These are phyloP conservation scores for Macrophomina phaseolina DNA, from an alignment of 2,329 filamentous ascomycete genomes.

Conservation along the genomic window DNA sequence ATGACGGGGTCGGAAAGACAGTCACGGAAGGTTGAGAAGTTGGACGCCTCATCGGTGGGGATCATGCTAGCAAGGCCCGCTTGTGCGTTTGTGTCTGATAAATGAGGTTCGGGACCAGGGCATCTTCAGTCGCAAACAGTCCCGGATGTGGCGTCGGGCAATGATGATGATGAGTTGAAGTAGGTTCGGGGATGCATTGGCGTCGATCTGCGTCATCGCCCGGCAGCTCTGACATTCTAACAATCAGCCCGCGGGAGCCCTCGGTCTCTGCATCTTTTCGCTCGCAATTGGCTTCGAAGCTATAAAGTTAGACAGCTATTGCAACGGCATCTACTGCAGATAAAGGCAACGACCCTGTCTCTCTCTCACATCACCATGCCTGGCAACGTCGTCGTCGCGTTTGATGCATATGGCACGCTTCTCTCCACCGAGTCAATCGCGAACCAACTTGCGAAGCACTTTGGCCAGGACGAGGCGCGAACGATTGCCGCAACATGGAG, in stretches of 20 bases:
- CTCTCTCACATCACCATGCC: constrained; percentile 53
- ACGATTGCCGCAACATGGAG: constrained; percentile 68
- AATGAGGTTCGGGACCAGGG: not conserved
- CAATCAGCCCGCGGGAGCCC: not conserved
- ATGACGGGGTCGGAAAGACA: constrained; percentile 74
- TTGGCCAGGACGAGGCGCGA: constrained; percentile 63
- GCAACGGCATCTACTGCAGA: not conserved
- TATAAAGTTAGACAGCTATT: not conserved
- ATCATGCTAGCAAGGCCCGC: constrained; percentile 8
- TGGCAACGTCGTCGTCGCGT: constrained; percentile 63
- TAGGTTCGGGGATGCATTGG: constrained; percentile 4
- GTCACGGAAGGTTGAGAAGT: constrained; percentile 75
- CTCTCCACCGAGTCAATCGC: constrained; percentile 74
- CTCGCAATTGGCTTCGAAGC: not conserved
- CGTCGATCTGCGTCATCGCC: constrained; percentile 16
- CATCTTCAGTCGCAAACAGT: not conserved
- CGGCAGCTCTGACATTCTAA: not conserved
- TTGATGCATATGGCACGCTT: constrained; percentile 78
- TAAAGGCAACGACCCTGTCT: not conserved
- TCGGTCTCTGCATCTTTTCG: not conserved
- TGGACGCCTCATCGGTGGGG: constrained; percentile 40
- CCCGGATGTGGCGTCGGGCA: not conserved
- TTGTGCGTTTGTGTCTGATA: not conserved
- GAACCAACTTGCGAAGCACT: constrained; percentile 61
- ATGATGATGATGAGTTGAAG: not conserved